Percentiles rank a stretch among this genome's conserved stretches.
phyloP scores from a whole-genome alignment of 1,284 basidiomycete species.

The Macrocystidia cucumis region DNA sequence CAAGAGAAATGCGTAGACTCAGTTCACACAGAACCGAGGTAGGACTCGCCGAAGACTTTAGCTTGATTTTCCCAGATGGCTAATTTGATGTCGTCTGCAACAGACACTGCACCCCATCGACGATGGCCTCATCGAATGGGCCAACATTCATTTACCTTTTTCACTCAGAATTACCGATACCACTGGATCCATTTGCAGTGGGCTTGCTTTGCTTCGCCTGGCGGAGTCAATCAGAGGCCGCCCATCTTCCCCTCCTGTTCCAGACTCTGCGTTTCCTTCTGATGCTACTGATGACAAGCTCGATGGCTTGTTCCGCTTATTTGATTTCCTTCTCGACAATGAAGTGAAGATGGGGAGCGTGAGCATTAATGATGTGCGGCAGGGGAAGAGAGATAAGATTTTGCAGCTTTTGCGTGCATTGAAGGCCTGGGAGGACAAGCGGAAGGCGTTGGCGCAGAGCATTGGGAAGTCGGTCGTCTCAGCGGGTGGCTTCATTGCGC shows the following conservation, averaged over 20 bases:
- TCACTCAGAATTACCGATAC: conserved; percentile 55
- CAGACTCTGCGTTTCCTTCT: conserved; percentile 73
- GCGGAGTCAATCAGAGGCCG: conserved; percentile 73
- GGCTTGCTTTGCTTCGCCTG: conserved; percentile 68
- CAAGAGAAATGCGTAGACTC: conserved; percentile 47
- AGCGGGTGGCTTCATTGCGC: conserved; percentile 25
- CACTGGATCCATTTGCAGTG: conserved; percentile 44
- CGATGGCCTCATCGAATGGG: conserved; percentile 70
- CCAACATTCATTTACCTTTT: conserved; percentile 74
- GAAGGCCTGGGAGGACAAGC: conserved; percentile 71
- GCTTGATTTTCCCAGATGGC: conserved; percentile 6
- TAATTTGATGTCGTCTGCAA: conserved; percentile 16
- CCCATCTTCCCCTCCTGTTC: conserved; percentile 57
- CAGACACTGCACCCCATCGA: too few relatives aligned
- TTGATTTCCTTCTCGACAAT: conserved; percentile 85
- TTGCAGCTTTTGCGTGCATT: conserved; percentile 70
- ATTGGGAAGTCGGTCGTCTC: conserved; percentile 33
- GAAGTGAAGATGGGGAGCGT: conserved; percentile 84
- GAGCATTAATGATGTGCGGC: conserved; percentile 85
- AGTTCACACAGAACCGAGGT: conserved; percentile 31
- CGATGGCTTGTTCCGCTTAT: conserved; percentile 84
- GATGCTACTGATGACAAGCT: conserved; percentile 66
- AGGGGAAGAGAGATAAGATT: conserved; percentile 74
- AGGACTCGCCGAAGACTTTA: conserved; percentile 16
- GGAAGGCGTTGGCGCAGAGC: conserved; percentile 43